These are phyloP conservation scores for Pythium vanterpoolii DNA, from an alignment of 352 stramenopile genomes.

Conservation along the genomic window DNA sequence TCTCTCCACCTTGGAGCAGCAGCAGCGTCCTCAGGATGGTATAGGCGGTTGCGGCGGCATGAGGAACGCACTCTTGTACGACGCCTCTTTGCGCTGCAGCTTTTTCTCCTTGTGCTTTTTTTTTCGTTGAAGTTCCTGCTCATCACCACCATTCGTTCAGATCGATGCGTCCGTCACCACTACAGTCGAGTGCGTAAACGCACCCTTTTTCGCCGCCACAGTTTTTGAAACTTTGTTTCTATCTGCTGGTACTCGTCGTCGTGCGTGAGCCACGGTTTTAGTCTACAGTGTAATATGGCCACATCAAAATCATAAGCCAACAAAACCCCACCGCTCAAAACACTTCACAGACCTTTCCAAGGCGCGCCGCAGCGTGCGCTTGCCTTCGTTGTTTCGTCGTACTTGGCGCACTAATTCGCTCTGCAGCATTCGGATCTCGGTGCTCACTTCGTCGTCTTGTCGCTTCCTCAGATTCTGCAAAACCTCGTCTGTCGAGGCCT, in stretches of 20 bases:
- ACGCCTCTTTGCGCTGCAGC: constrained; percentile 53
- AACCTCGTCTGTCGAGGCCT: constrained; percentile 29
- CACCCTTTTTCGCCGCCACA: constrained; percentile 71
- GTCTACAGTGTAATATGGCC: constrained; percentile 22
- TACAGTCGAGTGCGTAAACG: background rate
- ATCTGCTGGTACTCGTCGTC: constrained; percentile 44
- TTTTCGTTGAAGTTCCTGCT: constrained; percentile 64
- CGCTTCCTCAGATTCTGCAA: constrained; percentile 24
- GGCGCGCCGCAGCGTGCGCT: constrained; percentile 47
- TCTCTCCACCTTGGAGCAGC: no score
- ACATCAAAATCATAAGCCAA: no score
- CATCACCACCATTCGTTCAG: no score
- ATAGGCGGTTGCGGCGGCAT: constrained; percentile 3
- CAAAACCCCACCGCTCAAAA: background rate
- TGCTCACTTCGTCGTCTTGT: constrained; percentile 60
- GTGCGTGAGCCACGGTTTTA: constrained; percentile 60
- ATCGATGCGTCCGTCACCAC: no score
- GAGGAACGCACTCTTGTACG: constrained; percentile 24
- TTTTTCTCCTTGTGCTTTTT: constrained; percentile 77
- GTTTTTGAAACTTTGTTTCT: constrained; percentile 53
- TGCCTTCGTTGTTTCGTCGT: constrained; percentile 54
- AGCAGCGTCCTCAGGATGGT: background rate
- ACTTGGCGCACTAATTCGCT: constrained; percentile 36
- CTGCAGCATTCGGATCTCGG: constrained; percentile 60
- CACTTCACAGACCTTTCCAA: constrained; percentile 42